Evolutionary conservation across 192 early-diverging fungal species (phyloP).

Genomic region (Dimargaris cristalligena): DNA sequence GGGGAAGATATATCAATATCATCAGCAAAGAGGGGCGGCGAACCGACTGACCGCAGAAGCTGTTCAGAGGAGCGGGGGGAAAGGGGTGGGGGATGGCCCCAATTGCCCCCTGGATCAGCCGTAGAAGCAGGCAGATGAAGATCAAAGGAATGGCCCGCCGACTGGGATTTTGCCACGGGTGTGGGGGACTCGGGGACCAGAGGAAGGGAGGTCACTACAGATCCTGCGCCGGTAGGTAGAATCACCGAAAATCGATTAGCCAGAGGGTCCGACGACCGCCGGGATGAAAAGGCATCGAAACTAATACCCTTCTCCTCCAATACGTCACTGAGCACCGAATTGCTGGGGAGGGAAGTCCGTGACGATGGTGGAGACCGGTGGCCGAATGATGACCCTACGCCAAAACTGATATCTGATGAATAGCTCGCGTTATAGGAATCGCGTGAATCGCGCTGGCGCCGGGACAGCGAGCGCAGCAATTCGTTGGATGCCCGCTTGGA

Average conservation of each 20-base stretch:
- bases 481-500: background rate
- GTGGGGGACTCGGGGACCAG: no score
- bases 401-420: slow-evolving; percentile 5
- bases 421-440: background rate
- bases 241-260: no score
- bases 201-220: no score
- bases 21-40: background rate
- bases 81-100: no score
- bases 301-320: background rate
- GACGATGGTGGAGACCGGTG: background rate
- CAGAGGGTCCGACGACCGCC: no score
- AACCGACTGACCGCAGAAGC: no score
- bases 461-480: background rate
- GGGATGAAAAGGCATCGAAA: background rate
- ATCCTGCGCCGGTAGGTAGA: no score
- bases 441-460: background rate
- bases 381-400: slow-evolving; percentile 9
- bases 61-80: no score
- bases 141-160: no score
- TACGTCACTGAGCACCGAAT: background rate
- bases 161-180: no score
- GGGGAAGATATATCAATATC: background rate
- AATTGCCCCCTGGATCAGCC: no score
- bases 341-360: background rate
- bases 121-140: no score